Conservation (phyloP, 1,284 basidiomycete genomes). For the Afroboletus lepidellus region DNA sequence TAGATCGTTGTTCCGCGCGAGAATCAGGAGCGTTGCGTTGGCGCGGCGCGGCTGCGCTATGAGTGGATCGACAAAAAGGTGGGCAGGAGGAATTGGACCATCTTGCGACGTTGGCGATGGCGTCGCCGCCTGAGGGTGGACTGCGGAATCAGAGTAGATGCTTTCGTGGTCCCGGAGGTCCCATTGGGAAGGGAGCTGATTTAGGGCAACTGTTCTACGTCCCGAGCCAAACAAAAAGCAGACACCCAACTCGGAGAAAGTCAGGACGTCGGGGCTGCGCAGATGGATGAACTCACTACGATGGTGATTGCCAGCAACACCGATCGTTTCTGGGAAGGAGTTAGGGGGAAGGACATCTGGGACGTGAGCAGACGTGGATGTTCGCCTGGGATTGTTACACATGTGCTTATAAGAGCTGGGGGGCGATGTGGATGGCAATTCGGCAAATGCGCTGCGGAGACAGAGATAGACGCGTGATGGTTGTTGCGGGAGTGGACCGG, state of each 20-base stretch:
- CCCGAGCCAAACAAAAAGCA: constrained; percentile 24
- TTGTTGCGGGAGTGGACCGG: too few species aligned
- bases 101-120: neutral
- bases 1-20: constrained; percentile 44
- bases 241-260: constrained; percentile 14
- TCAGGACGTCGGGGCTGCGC: neutral
- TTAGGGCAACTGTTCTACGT: constrained; percentile 1
- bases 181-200: constrained; percentile 2
- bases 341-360: constrained; percentile 27
- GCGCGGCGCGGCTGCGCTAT: constrained; percentile 23
- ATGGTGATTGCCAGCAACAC: constrained; percentile 28
- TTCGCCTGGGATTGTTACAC: neutral
- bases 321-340: constrained; percentile 33
- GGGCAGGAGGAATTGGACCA: constrained; percentile 2
- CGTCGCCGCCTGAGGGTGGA: neutral
- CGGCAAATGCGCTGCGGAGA: neutral
- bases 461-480: too few species aligned
- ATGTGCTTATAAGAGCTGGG: constrained; percentile 5
- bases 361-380: neutral
- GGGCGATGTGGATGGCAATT: neutral
- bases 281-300: constrained; percentile 18
- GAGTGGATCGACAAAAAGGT: constrained; percentile 6
- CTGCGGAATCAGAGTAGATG: neutral
- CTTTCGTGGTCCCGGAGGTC: neutral
- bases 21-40: constrained; percentile 24